These are phyloP conservation scores for grape (Vitis vinifera) DNA, from an alignment of 164 flowering plant genomes.

Conservation along the genomic window ASM3070453v1 NC_081808.1:24546501-24547000, in stretches of 20 bases:
- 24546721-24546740: slow-evolving; percentile 22
- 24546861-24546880: slow-evolving; percentile 52
- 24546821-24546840: slow-evolving; percentile 77
- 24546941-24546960: too few species aligned
- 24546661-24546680: slow-evolving; percentile 44
- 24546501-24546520: too few species aligned
- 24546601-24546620: slow-evolving; percentile 89
- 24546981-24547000: background rate
- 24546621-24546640: slow-evolving; percentile 91
- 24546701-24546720: slow-evolving; percentile 83
- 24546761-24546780: slow-evolving; percentile 88
- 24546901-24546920: too few species aligned
- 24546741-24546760: slow-evolving; percentile 72
- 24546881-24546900: background rate
- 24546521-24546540: too few species aligned
- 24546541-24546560: background rate
- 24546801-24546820: slow-evolving; percentile 59
- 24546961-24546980: background rate
- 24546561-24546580: slow-evolving; percentile 4
- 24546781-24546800: slow-evolving; percentile 51
- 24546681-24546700: slow-evolving; percentile 59
- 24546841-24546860: slow-evolving; percentile 79
- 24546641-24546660: slow-evolving; percentile 83
- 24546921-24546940: too few species aligned
- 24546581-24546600: slow-evolving; percentile 66